Base-by-base conservation (phyloP, 148 eudicot genomes). In the Bassia scoparia region DNA sequence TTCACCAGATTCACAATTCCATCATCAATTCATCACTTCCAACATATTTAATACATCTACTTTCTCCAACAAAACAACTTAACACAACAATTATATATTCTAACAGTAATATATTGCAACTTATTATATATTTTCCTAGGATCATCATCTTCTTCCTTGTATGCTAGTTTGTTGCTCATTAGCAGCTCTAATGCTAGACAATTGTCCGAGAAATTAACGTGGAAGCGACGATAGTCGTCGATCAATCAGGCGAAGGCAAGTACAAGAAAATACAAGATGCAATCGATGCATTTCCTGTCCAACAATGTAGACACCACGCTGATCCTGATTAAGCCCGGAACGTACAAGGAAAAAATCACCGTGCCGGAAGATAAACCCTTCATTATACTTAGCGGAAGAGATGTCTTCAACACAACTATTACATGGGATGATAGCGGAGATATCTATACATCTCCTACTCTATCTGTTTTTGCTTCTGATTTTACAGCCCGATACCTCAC, bases 321-420 rank as follows among this genome's bases (percentile, higher is more conserved):
- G 15, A 86, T 89, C 16, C 31, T 70, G 49, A 71, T 87, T 70
- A 83, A 81, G 48, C 76, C 85, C 20, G 95, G 91, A 34, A 44
- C 52, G 0, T 89, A 89, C 75, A 82, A 76, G 73, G 96, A 90
- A 66, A 84, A 87, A 53, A 73, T 90, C 37, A 58, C 26, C 0
- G 87, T 90, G 23, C 88, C 88, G 11, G 52, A 0, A 3, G 83
- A 84, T 55, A 89, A 89, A 74, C 88, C 87, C 26, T 83, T 73
- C 59, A 83, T 90, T n/a, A 84, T 70, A 29, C 78, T 90, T 1
- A 81, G 86, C 68, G 78, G 88, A 33, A 73, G 81, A 78, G 52
- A 77, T 58, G 70, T 53, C 15, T 31, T 70, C 20, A 62, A 59
- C 2, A 86, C 88, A 2, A 49, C 52, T 0, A 78, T 90, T 41